Base-by-base conservation (phyloP, 192 early-diverging fungal species). In the Coemansia sp. region DNA sequence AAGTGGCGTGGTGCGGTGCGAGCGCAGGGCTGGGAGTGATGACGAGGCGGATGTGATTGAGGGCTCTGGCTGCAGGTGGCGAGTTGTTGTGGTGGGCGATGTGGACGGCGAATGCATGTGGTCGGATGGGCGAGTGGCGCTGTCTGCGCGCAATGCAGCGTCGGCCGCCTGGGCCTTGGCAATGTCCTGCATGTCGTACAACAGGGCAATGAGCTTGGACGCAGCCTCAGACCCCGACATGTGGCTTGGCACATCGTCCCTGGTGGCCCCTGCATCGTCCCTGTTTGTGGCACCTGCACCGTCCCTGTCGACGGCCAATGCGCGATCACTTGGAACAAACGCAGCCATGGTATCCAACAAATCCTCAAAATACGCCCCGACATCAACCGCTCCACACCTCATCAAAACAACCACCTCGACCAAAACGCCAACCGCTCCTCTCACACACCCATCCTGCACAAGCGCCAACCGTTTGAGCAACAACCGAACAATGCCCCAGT, bases 391-490 rank as follows among this genome's bases (percentile, higher is more conserved):
- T n/a, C 77, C 71, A 19, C 71, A 70, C 43, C 54, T 59, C 10
- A 79, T 60, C 62, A 80, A 51, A 14, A 68, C 57, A 22, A 75
- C 77, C 49, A 80, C 48, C 29, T 71, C 67, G 19, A 74, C 68
- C 39, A 80, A 55, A 8, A 71, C 65, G 0, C 56, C 58, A 49
- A 79, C 53, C 47, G 69, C 35, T 16, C 61, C 68, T 0, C 31
- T 6, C 31, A 35, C 31, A 35, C 31, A 35, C 31, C 31, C 31
- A 6, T 70, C 68, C 29, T 64, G 68, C 35, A 63, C 38, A 31
- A 63, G 77, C n/a, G 72, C 72, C 54, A 80, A 37, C 14, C 77
- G 72, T 62, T 68, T 70, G 23, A 80, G 56, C 55, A 80, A 53
- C 41, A 71, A 48, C 61, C 77, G 77, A 16, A 80, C 19, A 11